A percentile compares a stretch with the other conserved stretches of the same genome.
Evolutionary conservation across 2,329 filamentous ascomycete genomes (phyloP).

Genomic region (Cylindrodendrum hubeiense): DNA sequence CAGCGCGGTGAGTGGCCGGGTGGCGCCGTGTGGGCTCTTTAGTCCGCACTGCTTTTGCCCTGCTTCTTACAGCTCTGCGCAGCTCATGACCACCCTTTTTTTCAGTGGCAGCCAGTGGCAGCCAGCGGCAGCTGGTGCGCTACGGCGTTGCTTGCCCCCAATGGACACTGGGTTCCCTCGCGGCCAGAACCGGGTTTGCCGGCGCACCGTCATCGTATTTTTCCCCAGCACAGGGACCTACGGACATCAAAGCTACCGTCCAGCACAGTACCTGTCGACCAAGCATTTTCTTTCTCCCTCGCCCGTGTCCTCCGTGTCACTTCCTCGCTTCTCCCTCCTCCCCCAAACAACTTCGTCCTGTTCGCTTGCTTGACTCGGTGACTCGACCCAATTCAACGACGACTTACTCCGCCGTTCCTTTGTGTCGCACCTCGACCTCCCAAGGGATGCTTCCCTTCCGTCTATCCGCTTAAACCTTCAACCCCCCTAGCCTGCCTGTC

Average conservation of each 20-base stretch:
- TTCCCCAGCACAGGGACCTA: slow-evolving; percentile 30
- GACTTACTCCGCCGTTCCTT: slow-evolving; percentile 66
- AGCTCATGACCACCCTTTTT: slow-evolving; percentile 30
- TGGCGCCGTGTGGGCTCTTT: slow-evolving; percentile 29
- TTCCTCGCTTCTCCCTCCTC: slow-evolving; percentile 26
- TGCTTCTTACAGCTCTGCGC: slow-evolving; percentile 17
- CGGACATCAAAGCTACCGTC: slow-evolving; percentile 45
- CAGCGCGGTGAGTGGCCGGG: slow-evolving; percentile 36
- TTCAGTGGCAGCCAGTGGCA: not conserved
- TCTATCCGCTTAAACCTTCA: slow-evolving; percentile 36
- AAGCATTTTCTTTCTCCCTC: slow-evolving; percentile 42
- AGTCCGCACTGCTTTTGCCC: slow-evolving; percentile 33
- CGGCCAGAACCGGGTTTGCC: slow-evolving; percentile 47
- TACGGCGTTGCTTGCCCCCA: slow-evolving; percentile 37
- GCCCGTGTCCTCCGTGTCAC: slow-evolving; percentile 22
- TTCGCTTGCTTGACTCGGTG: slow-evolving; percentile 28
- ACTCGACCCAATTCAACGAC: slow-evolving; percentile 47
- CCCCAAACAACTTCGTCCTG: slow-evolving; percentile 27
- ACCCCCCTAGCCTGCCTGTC: slow-evolving; percentile 31
- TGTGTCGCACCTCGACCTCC: slow-evolving; percentile 46
- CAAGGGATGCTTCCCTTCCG: slow-evolving; percentile 48
- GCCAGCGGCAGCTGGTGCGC: slow-evolving; percentile 28
- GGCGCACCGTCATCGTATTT: slow-evolving; percentile 46
- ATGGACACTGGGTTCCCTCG: slow-evolving; percentile 30
- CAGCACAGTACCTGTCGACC: slow-evolving; percentile 17